Evolutionary conservation across 176 grass and related monocot genomes (phyloP).

Genomic region (Triticum urartu): DNA sequence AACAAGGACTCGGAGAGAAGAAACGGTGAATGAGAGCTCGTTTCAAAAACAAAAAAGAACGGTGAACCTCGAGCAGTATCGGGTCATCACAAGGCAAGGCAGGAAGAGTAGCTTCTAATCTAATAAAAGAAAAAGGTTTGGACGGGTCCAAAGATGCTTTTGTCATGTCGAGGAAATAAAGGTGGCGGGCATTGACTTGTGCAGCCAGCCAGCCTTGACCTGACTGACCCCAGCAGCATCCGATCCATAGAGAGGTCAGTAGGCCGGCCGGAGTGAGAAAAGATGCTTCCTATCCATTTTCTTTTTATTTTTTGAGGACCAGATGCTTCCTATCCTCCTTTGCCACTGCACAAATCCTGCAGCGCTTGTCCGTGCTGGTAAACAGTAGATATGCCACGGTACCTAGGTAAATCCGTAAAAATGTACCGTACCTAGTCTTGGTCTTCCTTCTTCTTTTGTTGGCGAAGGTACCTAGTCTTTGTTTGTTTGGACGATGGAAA

Average conservation of each 20-base stretch:
- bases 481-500: neutral
- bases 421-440: neutral
- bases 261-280: neutral
- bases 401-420: neutral
- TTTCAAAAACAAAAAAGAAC: neutral
- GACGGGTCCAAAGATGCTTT: conserved; percentile 17
- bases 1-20: too few relatives aligned
- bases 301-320: too few relatives aligned
- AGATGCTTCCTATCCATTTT: neutral
- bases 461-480: too few relatives aligned
- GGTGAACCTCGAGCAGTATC: neutral
- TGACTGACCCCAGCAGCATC: neutral
- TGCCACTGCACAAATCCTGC: neutral
- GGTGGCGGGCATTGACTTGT: conserved; percentile 29
- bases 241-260: neutral
- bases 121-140: neutral
- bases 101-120: neutral
- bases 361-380: neutral
- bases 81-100: neutral
- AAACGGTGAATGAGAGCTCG: too few relatives aligned
- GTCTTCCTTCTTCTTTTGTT: too few relatives aligned
- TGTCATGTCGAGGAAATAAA: conserved; percentile 19
- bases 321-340: neutral
- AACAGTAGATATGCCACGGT: neutral
- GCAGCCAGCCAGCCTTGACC: conserved; percentile 15